Evolutionary conservation across 257 asterid species (phyloP).

Genomic region (Voacanga thouarsii): DNA sequence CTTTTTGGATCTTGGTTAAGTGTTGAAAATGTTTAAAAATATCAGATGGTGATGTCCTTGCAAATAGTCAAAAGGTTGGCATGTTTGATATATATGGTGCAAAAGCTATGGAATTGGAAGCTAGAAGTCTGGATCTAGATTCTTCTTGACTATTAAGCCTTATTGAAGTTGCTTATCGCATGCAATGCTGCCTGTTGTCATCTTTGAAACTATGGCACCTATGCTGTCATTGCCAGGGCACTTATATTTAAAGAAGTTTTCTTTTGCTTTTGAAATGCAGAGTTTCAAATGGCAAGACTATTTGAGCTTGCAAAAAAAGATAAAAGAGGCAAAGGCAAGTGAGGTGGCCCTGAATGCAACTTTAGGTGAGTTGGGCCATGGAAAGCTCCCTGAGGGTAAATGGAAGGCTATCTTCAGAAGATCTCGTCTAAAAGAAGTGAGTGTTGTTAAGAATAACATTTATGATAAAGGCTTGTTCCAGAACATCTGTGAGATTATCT

Average conservation of each 20-base stretch:
- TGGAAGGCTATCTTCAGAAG: constrained; percentile 71
- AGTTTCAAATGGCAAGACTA: constrained; percentile 93
- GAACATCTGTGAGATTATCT: constrained; percentile 55
- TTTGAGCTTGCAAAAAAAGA: constrained; percentile 76
- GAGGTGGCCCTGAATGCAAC: constrained; percentile 78
- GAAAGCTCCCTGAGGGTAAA: constrained; percentile 60
- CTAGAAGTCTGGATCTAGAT: too few relatives aligned
- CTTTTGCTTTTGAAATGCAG: constrained; percentile 36
- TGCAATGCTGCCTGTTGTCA: background rate
- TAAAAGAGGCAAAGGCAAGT: constrained; percentile 81
- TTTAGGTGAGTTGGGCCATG: constrained; percentile 54
- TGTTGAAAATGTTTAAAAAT: background rate
- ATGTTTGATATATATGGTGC: too few relatives aligned
- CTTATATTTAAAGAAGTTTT: background rate
- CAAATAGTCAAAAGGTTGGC: too few relatives aligned
- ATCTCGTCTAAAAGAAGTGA: constrained; percentile 65
- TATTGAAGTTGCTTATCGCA: background rate
- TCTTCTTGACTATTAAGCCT: background rate
- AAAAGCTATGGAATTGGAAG: too few relatives aligned
- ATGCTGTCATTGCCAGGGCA: background rate
- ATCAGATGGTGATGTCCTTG: too few relatives aligned
- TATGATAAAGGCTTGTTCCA: constrained; percentile 65
- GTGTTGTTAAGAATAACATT: constrained; percentile 60
- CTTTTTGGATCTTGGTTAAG: background rate
- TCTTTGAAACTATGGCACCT: background rate